A percentile compares a stretch with the other conserved stretches of the same genome.
Conservation (phyloP, 2,329 filamentous ascomycete species). For the Apiospora hydei region DNA sequence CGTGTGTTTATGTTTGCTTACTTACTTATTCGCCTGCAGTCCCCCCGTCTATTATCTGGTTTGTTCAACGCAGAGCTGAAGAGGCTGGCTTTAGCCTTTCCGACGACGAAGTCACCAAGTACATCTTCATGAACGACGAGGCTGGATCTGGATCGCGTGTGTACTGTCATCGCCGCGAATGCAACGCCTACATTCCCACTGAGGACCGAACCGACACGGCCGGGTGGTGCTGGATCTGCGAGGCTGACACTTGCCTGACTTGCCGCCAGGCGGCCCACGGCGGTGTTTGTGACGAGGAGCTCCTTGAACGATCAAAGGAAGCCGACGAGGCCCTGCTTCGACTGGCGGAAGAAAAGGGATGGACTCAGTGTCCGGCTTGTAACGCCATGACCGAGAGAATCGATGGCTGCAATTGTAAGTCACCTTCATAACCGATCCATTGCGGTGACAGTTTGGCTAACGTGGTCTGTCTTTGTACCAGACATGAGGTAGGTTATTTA, state of each 20-base stretch:
- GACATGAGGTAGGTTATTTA: not conserved
- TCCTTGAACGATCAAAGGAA: not conserved
- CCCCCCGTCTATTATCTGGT: not conserved
- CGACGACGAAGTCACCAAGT: not conserved
- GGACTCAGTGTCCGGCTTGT: not conserved
- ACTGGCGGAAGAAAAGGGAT: not conserved
- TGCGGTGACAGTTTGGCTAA: not conserved
- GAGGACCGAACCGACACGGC: not conserved
- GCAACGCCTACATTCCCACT: not conserved
- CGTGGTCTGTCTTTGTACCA: not conserved
- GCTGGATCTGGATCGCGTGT: not conserved
- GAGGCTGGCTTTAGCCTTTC: not conserved
- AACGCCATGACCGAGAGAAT: not conserved
- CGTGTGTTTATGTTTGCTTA: not conserved
- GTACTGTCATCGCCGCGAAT: not conserved
- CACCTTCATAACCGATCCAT: not conserved
- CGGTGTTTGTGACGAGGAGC: not conserved
- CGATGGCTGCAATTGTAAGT: not conserved
- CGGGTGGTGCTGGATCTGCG: not conserved
- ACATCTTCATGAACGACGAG: not conserved
- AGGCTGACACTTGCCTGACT: not conserved
- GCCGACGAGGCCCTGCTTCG: not conserved
- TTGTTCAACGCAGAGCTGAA: not conserved
- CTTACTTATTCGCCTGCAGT: not conserved
- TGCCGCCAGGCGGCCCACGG: not conserved